Evolutionary conservation across 2,329 filamentous ascomycete species (phyloP), one percentile per base, ranked within the genome.

Genomic region (Colletotrichum tofieldiae): DNA sequence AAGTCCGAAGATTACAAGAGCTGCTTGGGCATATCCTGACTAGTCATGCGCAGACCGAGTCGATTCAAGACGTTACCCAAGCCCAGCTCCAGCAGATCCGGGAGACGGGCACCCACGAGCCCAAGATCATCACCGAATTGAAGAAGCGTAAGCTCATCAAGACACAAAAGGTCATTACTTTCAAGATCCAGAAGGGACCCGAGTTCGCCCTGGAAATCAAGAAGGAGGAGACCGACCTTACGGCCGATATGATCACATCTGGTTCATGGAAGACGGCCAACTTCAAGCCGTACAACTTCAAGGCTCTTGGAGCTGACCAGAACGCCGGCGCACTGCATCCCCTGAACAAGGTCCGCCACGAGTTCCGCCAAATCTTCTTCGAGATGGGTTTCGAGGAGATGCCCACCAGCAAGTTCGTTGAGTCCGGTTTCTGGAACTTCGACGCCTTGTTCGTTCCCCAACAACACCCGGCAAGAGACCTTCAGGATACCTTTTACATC

Each of bases 321-420:
- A 85, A 87, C 74, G 85, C 90, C 18, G 90, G 90, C 63, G 88
- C 90, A 18, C 83, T 89, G 79, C 93, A 88, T 80, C 91, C 92
- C 79, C 86, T 99, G 76, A 98, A 95, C 86, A 98, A 98, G 87
- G 96, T 98, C 78, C 93, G 96, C 77, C 90, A 94, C 78, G 96
- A 98, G 84, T 98, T 99, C 89, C 89, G 96, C 71, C 93, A 96
- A 80, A 98, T 99, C 81, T 99, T 99, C 91, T 98, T 99, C 85
- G 95, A 98, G 82, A 97, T 98, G 92, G 96, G 96, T 65, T 99
- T 98, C 86, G 92, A 96, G 79, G 96, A 99, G 87, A 98, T 99
- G 96, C 94, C 95, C 18, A 98, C 96, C 61, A 93, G 93, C 84
- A 91, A 94, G 82, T 98, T 92, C 81, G 95, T 98, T 74, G 96